phyloP scores from a whole-genome alignment of 2,329 filamentous ascomycete genomes.

The Pseudogymnoascus sp. region DNA sequence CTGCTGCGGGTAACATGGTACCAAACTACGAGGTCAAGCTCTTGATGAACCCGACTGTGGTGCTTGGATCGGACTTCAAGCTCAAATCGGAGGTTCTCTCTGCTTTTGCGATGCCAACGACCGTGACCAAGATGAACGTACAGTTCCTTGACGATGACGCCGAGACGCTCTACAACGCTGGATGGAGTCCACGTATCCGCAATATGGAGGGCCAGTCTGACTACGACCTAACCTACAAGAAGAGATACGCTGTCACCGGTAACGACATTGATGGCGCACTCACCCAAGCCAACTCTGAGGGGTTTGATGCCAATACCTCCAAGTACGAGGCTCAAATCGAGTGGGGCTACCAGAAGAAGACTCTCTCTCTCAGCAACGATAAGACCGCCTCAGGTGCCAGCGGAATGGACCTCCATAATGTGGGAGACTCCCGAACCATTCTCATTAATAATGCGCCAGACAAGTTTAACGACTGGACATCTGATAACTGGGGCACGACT shows the following conservation, averaged over 20 bases:
- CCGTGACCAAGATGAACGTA: slow-evolving; percentile 31
- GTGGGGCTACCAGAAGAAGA: slow-evolving; percentile 31
- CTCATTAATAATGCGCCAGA: slow-evolving; percentile 25
- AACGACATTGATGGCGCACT: slow-evolving; percentile 27
- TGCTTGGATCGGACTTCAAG: slow-evolving; percentile 27
- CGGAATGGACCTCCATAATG: slow-evolving; percentile 23
- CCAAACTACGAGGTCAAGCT: slow-evolving; percentile 32
- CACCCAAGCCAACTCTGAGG: slow-evolving; percentile 27
- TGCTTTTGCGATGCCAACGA: slow-evolving; percentile 26
- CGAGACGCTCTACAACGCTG: slow-evolving; percentile 28
- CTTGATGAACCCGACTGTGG: slow-evolving; percentile 27
- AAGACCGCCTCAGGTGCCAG: slow-evolving; percentile 23
- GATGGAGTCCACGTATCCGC: slow-evolving; percentile 33
- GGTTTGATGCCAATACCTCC: slow-evolving; percentile 26
- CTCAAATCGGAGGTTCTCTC: slow-evolving; percentile 26
- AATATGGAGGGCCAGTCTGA: slow-evolving; percentile 28
- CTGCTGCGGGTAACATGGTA: slow-evolving; percentile 17
- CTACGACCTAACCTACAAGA: slow-evolving; percentile 35
- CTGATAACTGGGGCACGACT: slow-evolving; percentile 24
- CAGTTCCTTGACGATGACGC: slow-evolving; percentile 31
- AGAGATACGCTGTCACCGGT: slow-evolving; percentile 27
- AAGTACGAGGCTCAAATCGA: slow-evolving; percentile 32
- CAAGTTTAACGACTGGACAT: slow-evolving; percentile 27
- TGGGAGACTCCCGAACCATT: slow-evolving; percentile 19
- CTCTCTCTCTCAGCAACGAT: slow-evolving; percentile 30